These are phyloP conservation scores for Fomitopsis betulina DNA, from an alignment of 1,284 basidiomycete genomes.

Conservation along the genomic window DNA sequence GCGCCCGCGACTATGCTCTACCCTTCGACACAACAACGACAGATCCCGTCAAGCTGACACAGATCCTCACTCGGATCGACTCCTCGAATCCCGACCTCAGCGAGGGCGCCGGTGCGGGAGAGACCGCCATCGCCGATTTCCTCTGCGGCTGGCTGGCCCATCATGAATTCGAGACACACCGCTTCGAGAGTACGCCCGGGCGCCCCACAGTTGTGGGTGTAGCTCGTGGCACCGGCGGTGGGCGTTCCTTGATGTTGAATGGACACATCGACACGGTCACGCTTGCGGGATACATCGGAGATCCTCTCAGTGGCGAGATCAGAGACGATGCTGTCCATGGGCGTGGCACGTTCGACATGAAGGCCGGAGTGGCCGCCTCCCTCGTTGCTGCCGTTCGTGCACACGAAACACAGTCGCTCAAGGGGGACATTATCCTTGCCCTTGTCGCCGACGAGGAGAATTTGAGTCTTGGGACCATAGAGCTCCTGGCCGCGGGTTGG, in stretches of 20 bases:
- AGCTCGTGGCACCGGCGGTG: constrained; percentile 5
- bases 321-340: constrained; percentile 7
- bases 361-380: constrained; percentile 9
- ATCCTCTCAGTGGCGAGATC: constrained; percentile 7
- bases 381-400: constrained; percentile 8
- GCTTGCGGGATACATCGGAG: constrained; percentile 5
- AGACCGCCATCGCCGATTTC: constrained; percentile 7
- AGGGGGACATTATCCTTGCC: constrained; percentile 7
- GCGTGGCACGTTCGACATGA: constrained; percentile 10
- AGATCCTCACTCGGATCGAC: constrained; percentile 9
- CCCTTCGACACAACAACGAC: constrained; percentile 8
- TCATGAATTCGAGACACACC: constrained; percentile 8
- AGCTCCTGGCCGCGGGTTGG: constrained; percentile 8
- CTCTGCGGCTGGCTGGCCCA: constrained; percentile 8
- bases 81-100: constrained; percentile 9
- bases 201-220: constrained; percentile 7
- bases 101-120: constrained; percentile 5
- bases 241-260: constrained; percentile 7
- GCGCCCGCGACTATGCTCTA: background rate
- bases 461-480: constrained; percentile 7
- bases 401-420: background rate
- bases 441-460: constrained; percentile 12
- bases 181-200: constrained; percentile 4
- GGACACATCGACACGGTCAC: constrained; percentile 11
- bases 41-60: constrained; percentile 8